Conservation (phyloP, 1,284 basidiomycete genomes). For the Boletus sp. region DNA sequence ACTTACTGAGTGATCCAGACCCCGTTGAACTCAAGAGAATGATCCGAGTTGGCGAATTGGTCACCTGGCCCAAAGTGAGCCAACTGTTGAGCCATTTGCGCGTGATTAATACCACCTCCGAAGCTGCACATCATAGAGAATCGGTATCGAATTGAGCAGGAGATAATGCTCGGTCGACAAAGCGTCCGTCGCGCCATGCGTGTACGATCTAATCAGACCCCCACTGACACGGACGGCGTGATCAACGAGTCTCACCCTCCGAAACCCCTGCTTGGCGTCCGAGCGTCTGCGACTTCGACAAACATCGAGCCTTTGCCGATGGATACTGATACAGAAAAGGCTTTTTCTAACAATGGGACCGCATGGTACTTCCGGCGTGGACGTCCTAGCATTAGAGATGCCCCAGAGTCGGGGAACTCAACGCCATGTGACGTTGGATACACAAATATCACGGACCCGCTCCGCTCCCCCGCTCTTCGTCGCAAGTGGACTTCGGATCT, state of each 20-base stretch:
- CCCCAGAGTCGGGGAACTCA: constrained; percentile 31
- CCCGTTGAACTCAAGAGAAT: constrained; percentile 79
- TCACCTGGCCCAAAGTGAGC: constrained; percentile 92
- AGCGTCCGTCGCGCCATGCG: constrained; percentile 61
- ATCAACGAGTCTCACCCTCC: constrained; percentile 25
- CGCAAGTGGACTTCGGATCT: constrained; percentile 52
- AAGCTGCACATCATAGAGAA: constrained; percentile 93
- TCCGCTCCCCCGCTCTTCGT: constrained; percentile 46
- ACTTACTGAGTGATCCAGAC: constrained; percentile 84
- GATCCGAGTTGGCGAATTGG: constrained; percentile 85
- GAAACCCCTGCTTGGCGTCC: constrained; percentile 15
- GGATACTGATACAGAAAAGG: constrained; percentile 63
- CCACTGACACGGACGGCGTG: constrained; percentile 35
- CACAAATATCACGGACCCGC: constrained; percentile 41
- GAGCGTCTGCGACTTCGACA: constrained; percentile 6
- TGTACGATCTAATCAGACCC: constrained; percentile 29
- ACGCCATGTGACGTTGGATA: constrained; percentile 32
- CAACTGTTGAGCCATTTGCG: background rate
- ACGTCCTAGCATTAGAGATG: constrained; percentile 26
- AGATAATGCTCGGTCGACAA: constrained; percentile 82
- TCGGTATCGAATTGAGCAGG: constrained; percentile 76
- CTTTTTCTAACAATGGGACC: constrained; percentile 50
- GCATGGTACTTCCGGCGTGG: constrained; percentile 50
- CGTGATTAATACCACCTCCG: constrained; percentile 12
- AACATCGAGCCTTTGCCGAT: constrained; percentile 55